Evolutionary conservation across 768 basidiomycete genomes (phyloP), one percentile per base, ranked within the genome.

Genomic region (Candolleomyces eurysporus): DNA sequence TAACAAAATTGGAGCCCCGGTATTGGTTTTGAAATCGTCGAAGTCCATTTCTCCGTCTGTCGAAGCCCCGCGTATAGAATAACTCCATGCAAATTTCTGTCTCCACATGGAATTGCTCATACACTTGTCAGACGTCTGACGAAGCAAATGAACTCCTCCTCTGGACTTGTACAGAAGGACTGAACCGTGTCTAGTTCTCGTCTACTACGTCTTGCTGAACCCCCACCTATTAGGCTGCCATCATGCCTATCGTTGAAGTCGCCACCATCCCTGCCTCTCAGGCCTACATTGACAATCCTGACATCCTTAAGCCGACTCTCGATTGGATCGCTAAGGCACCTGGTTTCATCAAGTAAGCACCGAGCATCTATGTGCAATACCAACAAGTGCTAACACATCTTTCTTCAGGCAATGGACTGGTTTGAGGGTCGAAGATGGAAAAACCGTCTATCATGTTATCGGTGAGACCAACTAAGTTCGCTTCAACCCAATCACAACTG

Each of bases 241-340:
- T 8, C 9, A 60, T 60, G 59, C 13, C 59, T 14, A 45, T 54
- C 30, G n/a, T 54, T n/a, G 51, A 60, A 21, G 17, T 60, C 42
- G 52, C 45, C n/a, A 7, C 40, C 8, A 53, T 54, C 50, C 21
- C 59, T 21, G 59, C 52, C n/a, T 26, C 52, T 4, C 51, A 60
- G 42, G 50, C 51, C 7, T 60, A 43, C 43, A 49, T 53, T 22
- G 59, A 53, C 8, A 46, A 53, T 21, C 43, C 50, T 3, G 43
- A 31, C 21, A 45, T 60, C 50, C 8, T 60, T 11, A 54, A 53
- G 19, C 59, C 59, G 4, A 48, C 52, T 13, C 43, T 60, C 11
- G 49, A 59, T 5, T n/a, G n/a, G 21, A 32, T 60, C 9, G 21
- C 39, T 22, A 26, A 58, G 31, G 11, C 51, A 21, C 51, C 43